Conservation (phyloP, 2,329 filamentous ascomycete species). For the Venturia nashicola region DNA sequence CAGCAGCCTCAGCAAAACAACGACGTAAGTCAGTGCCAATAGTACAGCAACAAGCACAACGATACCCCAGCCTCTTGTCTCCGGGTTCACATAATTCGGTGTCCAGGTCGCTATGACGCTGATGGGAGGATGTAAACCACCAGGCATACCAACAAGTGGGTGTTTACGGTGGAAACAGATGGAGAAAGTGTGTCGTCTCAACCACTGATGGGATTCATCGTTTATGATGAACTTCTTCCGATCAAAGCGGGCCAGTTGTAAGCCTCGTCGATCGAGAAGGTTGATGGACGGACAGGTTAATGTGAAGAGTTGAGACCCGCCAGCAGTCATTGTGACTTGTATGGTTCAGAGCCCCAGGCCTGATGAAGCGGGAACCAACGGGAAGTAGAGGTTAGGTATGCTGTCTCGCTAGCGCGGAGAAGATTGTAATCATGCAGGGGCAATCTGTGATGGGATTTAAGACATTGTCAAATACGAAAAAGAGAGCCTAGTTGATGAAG, state of each 20-base stretch:
- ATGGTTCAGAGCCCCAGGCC: neutral
- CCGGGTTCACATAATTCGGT: neutral
- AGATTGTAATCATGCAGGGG: neutral
- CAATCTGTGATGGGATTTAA: neutral
- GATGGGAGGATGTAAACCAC: conserved; percentile 1
- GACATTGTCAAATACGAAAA: neutral
- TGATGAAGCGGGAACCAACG: neutral
- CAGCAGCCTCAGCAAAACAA: conserved; percentile 13
- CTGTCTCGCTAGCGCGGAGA: neutral
- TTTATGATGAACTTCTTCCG: neutral
- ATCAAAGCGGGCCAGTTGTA: neutral
- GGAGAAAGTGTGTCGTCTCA: neutral
- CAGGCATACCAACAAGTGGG: neutral
- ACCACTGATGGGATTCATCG: neutral
- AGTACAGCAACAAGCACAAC: conserved; percentile 7
- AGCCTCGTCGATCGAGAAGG: neutral
- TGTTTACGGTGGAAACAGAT: neutral
- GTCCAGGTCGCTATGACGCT: neutral
- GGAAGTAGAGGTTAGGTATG: neutral
- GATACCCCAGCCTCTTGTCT: conserved; percentile 2
- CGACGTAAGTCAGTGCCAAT: conserved; percentile 10
- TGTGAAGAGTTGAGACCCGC: neutral
- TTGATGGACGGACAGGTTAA: neutral
- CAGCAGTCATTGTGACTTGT: neutral
- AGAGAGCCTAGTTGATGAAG: neutral